Evolutionary conservation across 768 basidiomycete species (phyloP).

Genomic region (Collybia sp.): DNA sequence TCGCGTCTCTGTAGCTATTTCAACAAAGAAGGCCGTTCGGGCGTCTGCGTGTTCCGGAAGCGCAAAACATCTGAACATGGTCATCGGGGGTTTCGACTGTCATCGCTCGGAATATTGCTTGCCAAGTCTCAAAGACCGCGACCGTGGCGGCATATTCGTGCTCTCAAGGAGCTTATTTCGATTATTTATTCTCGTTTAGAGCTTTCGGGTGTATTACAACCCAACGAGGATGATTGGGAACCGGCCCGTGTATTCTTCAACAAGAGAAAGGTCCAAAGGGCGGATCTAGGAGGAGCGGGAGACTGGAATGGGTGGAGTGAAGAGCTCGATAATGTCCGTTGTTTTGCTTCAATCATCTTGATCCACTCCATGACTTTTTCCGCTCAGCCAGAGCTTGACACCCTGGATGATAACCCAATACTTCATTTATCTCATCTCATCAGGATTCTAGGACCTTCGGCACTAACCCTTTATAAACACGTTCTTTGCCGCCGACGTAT

Average conservation of each 20-base stretch:
- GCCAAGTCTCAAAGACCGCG: slow-evolving; percentile 59
- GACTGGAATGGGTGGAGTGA: slow-evolving; percentile 68
- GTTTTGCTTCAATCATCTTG: slow-evolving; percentile 1
- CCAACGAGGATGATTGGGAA: slow-evolving; percentile 56
- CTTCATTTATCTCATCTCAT: slow-evolving; percentile 73
- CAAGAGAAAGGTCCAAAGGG: slow-evolving; percentile 45
- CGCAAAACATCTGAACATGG: slow-evolving; percentile 65
- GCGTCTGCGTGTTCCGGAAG: slow-evolving; percentile 71
- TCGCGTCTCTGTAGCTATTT: slow-evolving; percentile 49
- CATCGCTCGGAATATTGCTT: slow-evolving; percentile 72
- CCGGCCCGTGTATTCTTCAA: slow-evolving; percentile 63
- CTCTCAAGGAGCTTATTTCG: slow-evolving; percentile 56
- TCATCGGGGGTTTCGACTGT: slow-evolving; percentile 76
- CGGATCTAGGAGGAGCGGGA: slow-evolving; percentile 50
- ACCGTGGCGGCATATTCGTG: slow-evolving; percentile 71
- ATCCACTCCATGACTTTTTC: slow-evolving; percentile 1
- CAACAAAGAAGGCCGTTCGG: slow-evolving; percentile 61
- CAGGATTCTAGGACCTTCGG: slow-evolving; percentile 74
- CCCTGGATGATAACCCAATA: slow-evolving; percentile 42
- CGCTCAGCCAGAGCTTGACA: slow-evolving; percentile 21
- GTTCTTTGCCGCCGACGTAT: slow-evolving; percentile 69
- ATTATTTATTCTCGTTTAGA: slow-evolving; percentile 50
- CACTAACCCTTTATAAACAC: slow-evolving; percentile 76
- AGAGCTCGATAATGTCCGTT: slow-evolving; percentile 53
- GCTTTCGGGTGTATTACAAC: slow-evolving; percentile 40